Evolutionary conservation across 2,329 filamentous ascomycete genomes (phyloP).

Genomic region (Hirsutella rhossiliensis): DNA sequence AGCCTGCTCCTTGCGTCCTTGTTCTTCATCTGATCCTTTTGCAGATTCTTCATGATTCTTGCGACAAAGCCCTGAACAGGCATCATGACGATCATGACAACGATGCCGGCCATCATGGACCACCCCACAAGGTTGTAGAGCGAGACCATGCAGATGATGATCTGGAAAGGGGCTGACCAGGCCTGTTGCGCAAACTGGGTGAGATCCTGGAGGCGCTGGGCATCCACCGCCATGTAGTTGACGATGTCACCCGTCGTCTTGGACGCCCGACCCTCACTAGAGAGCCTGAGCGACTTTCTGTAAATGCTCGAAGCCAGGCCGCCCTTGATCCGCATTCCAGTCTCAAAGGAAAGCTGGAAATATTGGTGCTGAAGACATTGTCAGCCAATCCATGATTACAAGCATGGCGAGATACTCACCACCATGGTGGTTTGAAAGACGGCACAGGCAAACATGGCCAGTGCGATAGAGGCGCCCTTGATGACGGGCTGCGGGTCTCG

Average conservation of each 20-base stretch:
- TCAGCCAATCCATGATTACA: neutral
- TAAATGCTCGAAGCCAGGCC: conserved; percentile 86
- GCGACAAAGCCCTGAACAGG: conserved; percentile 90
- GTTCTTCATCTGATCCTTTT: conserved; percentile 98
- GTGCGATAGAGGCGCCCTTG: conserved; percentile 73
- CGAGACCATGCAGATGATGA: conserved; percentile 87
- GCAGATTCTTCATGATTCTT: conserved; percentile 82
- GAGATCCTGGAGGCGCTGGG: conserved; percentile 86
- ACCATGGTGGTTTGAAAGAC: conserved; percentile 78
- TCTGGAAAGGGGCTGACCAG: conserved; percentile 97
- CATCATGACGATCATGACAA: conserved; percentile 94
- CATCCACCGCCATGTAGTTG: conserved; percentile 98
- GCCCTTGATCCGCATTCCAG: conserved; percentile 93
- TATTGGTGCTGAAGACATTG: conserved; percentile 59
- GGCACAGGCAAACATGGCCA: conserved; percentile 86
- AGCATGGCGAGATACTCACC: conserved; percentile 14
- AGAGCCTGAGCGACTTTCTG: conserved; percentile 76
- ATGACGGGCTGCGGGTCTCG: conserved; percentile 62
- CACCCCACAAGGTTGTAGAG: conserved; percentile 89
- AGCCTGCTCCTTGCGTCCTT: conserved; percentile 87
- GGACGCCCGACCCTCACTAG: conserved; percentile 77
- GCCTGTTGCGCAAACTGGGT: conserved; percentile 92
- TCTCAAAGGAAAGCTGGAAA: conserved; percentile 89
- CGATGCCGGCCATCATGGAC: conserved; percentile 93
- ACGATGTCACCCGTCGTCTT: conserved; percentile 97